Evolutionary conservation across 768 basidiomycete genomes (phyloP).

Genomic region (Asterophora parasitica): DNA sequence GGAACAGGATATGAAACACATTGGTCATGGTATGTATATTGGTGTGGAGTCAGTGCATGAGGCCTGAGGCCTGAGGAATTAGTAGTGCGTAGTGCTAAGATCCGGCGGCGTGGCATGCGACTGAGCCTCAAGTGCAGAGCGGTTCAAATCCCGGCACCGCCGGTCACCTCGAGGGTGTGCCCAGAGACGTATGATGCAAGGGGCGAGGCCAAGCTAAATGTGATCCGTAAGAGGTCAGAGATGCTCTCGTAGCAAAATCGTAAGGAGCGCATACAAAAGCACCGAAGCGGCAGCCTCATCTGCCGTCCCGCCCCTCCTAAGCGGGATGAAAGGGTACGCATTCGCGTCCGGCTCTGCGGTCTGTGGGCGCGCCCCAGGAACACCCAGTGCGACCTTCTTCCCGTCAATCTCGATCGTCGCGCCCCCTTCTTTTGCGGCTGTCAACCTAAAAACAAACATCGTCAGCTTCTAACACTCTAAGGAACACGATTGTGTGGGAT

Average conservation of each 20-base stretch:
- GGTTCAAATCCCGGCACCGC: conserved; percentile 66
- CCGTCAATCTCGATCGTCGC: conserved; percentile 74
- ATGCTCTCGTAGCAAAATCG: conserved; percentile 3
- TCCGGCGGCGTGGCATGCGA: background rate
- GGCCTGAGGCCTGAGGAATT: too few species aligned
- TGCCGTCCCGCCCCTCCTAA: conserved; percentile 58
- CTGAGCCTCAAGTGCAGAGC: background rate
- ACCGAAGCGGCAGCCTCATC: conserved; percentile 76
- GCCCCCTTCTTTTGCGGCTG: conserved; percentile 75
- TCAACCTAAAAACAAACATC: conserved; percentile 43
- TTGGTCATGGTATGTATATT: background rate
- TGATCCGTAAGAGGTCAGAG: background rate
- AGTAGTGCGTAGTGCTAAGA: background rate
- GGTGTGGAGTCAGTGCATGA: background rate
- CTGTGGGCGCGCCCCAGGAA: conserved; percentile 51
- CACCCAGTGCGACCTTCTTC: conserved; percentile 78
- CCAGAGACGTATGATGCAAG: conserved; percentile 78
- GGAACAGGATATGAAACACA: background rate
- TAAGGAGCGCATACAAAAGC: conserved; percentile 58
- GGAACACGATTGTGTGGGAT: too few species aligned
- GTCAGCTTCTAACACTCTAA: background rate
- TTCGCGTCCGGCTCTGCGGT: conserved; percentile 25
- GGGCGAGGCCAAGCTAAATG: conserved; percentile 64
- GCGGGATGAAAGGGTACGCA: conserved; percentile 48
- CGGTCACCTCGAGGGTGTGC: conserved; percentile 82